A percentile compares a stretch with the other conserved stretches of the same genome.
Conservation (phyloP, 805 yeast species). For the Lipomyces sp. region DNA sequence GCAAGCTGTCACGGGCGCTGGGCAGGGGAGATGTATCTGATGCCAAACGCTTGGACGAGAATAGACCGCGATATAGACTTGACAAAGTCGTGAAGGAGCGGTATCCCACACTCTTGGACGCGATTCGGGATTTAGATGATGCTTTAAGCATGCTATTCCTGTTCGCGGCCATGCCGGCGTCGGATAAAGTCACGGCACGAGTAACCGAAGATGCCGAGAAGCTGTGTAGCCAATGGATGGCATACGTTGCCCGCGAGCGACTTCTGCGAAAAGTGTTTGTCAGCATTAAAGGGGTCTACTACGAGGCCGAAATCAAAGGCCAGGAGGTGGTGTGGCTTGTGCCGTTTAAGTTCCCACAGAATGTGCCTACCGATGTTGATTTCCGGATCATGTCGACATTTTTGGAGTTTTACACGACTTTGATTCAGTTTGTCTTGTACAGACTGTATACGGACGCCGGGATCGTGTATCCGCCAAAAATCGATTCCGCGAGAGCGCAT, state of each 20-base stretch:
- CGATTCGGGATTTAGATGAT: conserved; percentile 90
- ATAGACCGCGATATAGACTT: conserved; percentile 81
- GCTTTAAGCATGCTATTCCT: conserved; percentile 93
- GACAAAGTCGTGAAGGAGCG: conserved; percentile 93
- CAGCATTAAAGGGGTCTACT: conserved; percentile 95
- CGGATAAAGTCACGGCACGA: conserved; percentile 75
- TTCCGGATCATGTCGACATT: conserved; percentile 96
- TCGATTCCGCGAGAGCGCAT: conserved; percentile 71
- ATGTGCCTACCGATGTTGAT: conserved; percentile 91
- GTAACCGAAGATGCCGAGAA: conserved; percentile 87
- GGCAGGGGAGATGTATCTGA: conserved; percentile 90
- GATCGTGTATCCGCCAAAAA: conserved; percentile 87
- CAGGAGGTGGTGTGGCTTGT: conserved; percentile 95
- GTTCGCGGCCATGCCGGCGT: conserved; percentile 93
- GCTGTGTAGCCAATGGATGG: conserved; percentile 93
- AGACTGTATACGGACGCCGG: conserved; percentile 84
- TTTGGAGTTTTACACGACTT: conserved; percentile 91
- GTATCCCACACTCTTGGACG: conserved; percentile 91
- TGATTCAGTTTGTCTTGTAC: conserved; percentile 83
- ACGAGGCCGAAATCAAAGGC: conserved; percentile 86
- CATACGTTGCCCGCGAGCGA: conserved; percentile 85
- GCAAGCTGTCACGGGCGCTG: conserved; percentile 83
- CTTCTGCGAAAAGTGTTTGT: conserved; percentile 87
- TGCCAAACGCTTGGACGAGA: conserved; percentile 82
- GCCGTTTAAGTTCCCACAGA: conserved; percentile 96